Evolutionary conservation across 2,329 filamentous ascomycete genomes (phyloP).

Genomic region (Endocalyx cinctus): DNA sequence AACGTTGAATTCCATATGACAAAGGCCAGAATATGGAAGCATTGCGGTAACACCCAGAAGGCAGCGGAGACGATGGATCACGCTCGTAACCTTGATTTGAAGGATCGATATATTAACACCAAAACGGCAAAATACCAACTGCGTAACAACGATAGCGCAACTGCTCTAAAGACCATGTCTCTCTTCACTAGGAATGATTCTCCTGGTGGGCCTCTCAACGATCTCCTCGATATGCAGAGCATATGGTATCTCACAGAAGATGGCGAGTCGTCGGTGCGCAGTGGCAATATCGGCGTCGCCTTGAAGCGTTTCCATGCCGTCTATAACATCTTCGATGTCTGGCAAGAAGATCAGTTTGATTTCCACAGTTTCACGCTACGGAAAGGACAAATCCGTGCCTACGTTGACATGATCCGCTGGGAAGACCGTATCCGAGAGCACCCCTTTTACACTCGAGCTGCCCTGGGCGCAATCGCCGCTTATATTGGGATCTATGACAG

Average conservation of each 20-base stretch:
- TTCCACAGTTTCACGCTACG: constrained; percentile 97
- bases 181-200: constrained; percentile 93
- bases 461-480: constrained; percentile 73
- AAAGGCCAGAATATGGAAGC: constrained; percentile 91
- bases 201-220: constrained; percentile 78
- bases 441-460: constrained; percentile 84
- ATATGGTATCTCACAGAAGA: constrained; percentile 97
- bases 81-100: constrained; percentile 78
- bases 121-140: constrained; percentile 97
- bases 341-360: constrained; percentile 98
- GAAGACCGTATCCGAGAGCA: constrained; percentile 88
- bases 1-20: constrained; percentile 93
- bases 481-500: constrained; percentile 78
- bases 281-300: constrained; percentile 77
- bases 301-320: constrained; percentile 89
- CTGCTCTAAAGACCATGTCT: constrained; percentile 81
- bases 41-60: constrained; percentile 72
- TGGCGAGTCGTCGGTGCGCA: constrained; percentile 79
- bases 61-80: constrained; percentile 86
- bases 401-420: constrained; percentile 95
- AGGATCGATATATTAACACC: constrained; percentile 96
- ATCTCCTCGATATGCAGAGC: constrained; percentile 97
- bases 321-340: constrained; percentile 90
- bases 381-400: constrained; percentile 92
- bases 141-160: constrained; percentile 84